Evolutionary conservation across 176 grass and related monocot species (phyloP), one percentile per base, ranked within the genome.

Genomic region (Bothriochloa decipiens): DNA sequence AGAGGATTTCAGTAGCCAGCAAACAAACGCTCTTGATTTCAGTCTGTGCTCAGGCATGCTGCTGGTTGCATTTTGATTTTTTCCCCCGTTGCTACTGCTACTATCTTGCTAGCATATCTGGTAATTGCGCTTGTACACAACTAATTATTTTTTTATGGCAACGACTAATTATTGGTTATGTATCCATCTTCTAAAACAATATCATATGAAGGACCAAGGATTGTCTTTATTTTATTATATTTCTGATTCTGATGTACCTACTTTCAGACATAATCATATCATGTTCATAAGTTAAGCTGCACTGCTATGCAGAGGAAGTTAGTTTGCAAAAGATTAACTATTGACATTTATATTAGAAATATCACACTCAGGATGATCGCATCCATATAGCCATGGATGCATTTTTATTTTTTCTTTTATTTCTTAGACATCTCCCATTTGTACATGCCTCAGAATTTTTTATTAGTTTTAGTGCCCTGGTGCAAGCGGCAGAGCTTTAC

Each of bases 331-430:
- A 81, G 17, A 55, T 67, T 57, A 25, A 35, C 41, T 23, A 69
- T 61, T 68, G 23, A 80, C 14, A 70, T 65, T 80, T 82, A 43
- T 60, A 13, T 47, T 10, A 13, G 23, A 46, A 68, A 82, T 82
- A 29, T 75, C 61, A 47, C 65, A 69, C 11, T 79, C 72, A 62
- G 27, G 82, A 83, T 52, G 73, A 70, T 62, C 4, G 14, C 7
- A 69, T 14, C 52, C 49, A 61, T 25, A 75, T 52, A 40, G 41
- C 43, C 81, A 55, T 57, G 47, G 6, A 4, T 77, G 33, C 29
- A 3, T 73, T 13, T 7, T 13, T 7, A 26, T 7, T 8, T 14
- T 43, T 18, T 28, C 29, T 22, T 22, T 35, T 1, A n/a, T 35
- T 13, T 1, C 18, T 50, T 80, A 23, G 41, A 68, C 27, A 52